phyloP scores from a whole-genome alignment of 108 stramenopile species.

The Cyclostephanos tholiformis region DNA sequence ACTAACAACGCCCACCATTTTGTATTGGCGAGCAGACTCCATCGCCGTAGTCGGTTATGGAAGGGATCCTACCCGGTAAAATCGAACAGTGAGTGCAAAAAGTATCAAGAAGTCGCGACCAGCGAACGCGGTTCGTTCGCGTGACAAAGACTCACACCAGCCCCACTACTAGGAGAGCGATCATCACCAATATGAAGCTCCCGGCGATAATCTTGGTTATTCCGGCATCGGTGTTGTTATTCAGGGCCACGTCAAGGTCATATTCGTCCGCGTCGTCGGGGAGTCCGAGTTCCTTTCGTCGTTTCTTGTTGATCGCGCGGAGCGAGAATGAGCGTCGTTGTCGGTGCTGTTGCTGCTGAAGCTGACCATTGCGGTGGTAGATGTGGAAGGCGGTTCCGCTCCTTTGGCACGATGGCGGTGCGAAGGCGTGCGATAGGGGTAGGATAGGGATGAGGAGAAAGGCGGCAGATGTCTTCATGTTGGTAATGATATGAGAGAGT shows the following conservation, averaged over 20 bases:
- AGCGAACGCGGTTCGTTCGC: constrained; percentile 32
- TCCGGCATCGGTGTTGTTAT: constrained; percentile 74
- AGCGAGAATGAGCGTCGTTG: background rate
- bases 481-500: too few species aligned
- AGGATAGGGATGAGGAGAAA: constrained; percentile 13
- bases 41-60: constrained; percentile 73
- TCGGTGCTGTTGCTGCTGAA: background rate
- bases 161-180: constrained; percentile 75
- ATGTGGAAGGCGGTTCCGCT: background rate
- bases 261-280: constrained; percentile 86
- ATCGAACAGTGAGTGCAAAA: background rate
- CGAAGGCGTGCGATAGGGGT: constrained; percentile 14
- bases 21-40: constrained; percentile 85
- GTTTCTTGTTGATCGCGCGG: constrained; percentile 49
- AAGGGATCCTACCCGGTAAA: constrained; percentile 45
- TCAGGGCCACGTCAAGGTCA: constrained; percentile 76
- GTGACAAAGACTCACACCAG: constrained; percentile 59
- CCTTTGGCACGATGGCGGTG: constrained; percentile 9
- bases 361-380: background rate
- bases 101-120: constrained; percentile 45
- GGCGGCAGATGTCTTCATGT: constrained; percentile 6
- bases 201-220: constrained; percentile 92
- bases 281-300: constrained; percentile 78
- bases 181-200: constrained; percentile 72
- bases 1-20: constrained; percentile 74